Evolutionary conservation across 2,329 filamentous ascomycete genomes (phyloP), one percentile per base, ranked within the genome.

Genomic region (Byssothecium circinans): DNA sequence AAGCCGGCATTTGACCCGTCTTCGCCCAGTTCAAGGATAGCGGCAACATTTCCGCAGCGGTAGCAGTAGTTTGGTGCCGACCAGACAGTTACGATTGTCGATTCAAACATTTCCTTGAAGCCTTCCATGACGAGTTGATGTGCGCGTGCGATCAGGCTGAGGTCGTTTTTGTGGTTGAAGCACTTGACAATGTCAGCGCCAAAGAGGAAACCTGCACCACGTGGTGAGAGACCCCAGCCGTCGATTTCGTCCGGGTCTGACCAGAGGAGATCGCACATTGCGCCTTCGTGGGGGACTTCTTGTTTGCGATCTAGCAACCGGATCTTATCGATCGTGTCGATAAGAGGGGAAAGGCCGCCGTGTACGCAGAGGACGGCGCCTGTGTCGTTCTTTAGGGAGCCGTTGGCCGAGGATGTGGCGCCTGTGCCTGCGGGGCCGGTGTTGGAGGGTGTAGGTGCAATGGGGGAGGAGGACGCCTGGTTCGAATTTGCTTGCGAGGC

Each of bases 41-140:
- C 92, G 1, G 94, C 94, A 11, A 99, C 76, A 45, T 79, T 79
- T 18, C 76, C 76, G 53, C 76, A 79, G 27, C 76, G 68, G 59
- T 79, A 79, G 62, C 80, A 82, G 65, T 82, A 82, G 50, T 82
- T 99, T 2, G 94, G 94, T 4, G 94, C 94, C 14, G 70, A 74
- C 77, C 94, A 99, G n/a, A 99, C 94, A 0, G 94, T 99, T 34
- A 97, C 94, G 55, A 99, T 96, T 39, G 86, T 89, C 12, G 85
- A 87, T 67, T 67, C 64, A 65, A 97, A 99, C 91, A 97, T 97
- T 17, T 97, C 94, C 75, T 97, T 97, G 73, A 96, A 99, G 0
- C 94, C 94, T 70, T 99, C 94, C 94, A 97, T 99, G 56, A 99
- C 94, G 18, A 99, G 84, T 71, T 99, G 94, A 68, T 99, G 94